Evolutionary conservation across 805 yeast genomes (phyloP).

Genomic region (Metschnikowia cerradonensis): DNA sequence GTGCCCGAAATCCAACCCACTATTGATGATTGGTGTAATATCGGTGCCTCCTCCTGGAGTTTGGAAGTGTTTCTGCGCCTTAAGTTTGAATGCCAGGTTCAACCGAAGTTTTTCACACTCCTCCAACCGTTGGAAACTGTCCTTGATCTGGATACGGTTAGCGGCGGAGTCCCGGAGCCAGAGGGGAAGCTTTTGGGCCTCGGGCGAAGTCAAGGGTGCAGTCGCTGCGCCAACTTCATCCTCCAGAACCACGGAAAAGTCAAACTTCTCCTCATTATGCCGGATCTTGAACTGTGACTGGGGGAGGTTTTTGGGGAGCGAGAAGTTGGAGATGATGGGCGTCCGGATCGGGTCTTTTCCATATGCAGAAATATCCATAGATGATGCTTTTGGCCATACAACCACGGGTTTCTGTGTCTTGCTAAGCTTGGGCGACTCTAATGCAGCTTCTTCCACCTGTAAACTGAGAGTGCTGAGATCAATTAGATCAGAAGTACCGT

Average conservation of each 20-base stretch:
- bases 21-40: constrained; percentile 46
- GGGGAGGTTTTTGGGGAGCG: constrained; percentile 41
- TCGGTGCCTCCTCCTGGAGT: constrained; percentile 18
- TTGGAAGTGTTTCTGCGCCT: constrained; percentile 2
- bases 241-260: constrained; percentile 6
- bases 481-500: constrained; percentile 16
- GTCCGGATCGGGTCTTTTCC: constrained; percentile 15
- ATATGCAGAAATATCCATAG: background rate
- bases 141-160: constrained; percentile 17
- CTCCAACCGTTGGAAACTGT: constrained; percentile 62
- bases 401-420: background rate
- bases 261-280: constrained; percentile 49
- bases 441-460: constrained; percentile 1
- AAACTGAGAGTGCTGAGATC: constrained; percentile 7
- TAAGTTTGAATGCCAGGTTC: constrained; percentile 24
- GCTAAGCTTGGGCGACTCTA: background rate
- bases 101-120: constrained; percentile 64
- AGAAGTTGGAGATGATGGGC: constrained; percentile 49
- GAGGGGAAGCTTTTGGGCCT: constrained; percentile 10
- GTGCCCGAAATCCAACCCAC: constrained; percentile 26
- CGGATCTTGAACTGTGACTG: constrained; percentile 38
- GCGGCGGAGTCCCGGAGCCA: constrained; percentile 13
- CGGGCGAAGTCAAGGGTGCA: constrained; percentile 7
- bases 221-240: constrained; percentile 5
- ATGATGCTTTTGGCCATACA: background rate